These are phyloP conservation scores for Ambrosiella cleistominuta DNA, from an alignment of 2,329 filamentous ascomycete genomes.

Conservation along the genomic window DNA sequence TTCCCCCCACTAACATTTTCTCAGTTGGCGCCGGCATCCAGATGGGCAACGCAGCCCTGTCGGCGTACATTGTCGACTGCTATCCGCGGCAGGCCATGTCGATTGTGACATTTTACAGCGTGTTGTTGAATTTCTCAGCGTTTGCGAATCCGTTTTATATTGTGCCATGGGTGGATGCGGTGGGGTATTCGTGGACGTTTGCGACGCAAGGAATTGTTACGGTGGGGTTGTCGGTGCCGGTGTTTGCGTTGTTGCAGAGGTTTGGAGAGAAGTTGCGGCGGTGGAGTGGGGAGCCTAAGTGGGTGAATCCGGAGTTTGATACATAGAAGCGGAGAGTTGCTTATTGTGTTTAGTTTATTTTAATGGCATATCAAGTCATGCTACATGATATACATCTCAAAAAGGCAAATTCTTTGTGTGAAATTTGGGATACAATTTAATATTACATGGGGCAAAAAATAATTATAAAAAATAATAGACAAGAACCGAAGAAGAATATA, in stretches of 20 bases:
- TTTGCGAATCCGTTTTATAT: conserved; percentile 33
- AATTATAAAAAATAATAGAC: conserved; percentile 3
- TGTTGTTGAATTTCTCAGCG: conserved; percentile 33
- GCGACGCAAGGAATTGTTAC: conserved; percentile 30
- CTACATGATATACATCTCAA: neutral
- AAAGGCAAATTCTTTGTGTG: neutral
- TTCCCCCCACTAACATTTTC: neutral
- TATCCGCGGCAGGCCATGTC: conserved; percentile 38
- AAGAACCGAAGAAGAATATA: conserved; percentile 4
- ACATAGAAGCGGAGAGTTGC: neutral
- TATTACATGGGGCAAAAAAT: conserved; percentile 4
- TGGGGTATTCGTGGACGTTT: conserved; percentile 34
- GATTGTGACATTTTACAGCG: conserved; percentile 35
- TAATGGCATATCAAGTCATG: neutral
- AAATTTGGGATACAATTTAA: neutral
- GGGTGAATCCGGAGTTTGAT: conserved; percentile 29
- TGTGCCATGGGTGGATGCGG: conserved; percentile 26
- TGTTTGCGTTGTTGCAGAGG: conserved; percentile 23
- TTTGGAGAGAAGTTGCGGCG: conserved; percentile 24
- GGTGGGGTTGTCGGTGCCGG: conserved; percentile 22
- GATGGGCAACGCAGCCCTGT: conserved; percentile 35
- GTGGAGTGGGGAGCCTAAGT: conserved; percentile 22
- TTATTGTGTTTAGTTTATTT: neutral
- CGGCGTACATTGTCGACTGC: conserved; percentile 35
- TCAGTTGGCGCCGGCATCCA: conserved; percentile 36